A percentile compares a stretch with the other conserved stretches of the same genome.
These are phyloP conservation scores for Aspergillus ustus DNA, from an alignment of 2,329 filamentous ascomycete species.

Conservation along the genomic window DNA sequence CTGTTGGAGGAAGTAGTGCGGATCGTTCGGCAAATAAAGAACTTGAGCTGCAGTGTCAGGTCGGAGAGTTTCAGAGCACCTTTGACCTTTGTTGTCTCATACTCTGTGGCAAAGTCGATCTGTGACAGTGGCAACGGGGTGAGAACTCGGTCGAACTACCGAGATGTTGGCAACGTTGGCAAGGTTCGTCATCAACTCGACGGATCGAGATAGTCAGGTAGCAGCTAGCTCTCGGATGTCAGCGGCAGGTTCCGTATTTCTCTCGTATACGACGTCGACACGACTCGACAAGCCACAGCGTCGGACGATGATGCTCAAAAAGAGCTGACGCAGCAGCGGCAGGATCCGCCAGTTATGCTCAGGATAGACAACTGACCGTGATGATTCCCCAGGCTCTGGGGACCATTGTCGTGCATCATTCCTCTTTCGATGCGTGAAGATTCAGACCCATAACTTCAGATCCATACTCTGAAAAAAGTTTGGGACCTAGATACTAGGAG, in stretches of 20 bases:
- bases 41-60: background rate
- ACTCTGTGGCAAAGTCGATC: background rate
- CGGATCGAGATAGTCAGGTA: background rate
- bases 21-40: constrained; percentile 1
- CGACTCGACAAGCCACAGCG: background rate
- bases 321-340: background rate
- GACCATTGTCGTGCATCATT: background rate
- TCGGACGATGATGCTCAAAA: background rate
- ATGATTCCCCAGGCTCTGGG: background rate
- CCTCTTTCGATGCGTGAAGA: constrained; percentile 6
- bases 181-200: background rate
- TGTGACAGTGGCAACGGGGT: background rate
- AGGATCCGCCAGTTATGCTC: background rate
- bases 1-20: background rate
- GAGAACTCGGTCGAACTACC: background rate
- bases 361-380: background rate
- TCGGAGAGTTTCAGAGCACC: background rate
- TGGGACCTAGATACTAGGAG: background rate
- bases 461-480: background rate
- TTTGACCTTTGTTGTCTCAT: background rate
- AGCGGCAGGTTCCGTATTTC: background rate
- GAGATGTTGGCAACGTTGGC: background rate
- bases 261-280: background rate
- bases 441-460: background rate
- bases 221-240: background rate